Percentiles rank a stretch among this genome's conserved stretches.
These are phyloP conservation scores for Venturia nashicola DNA, from an alignment of 2,329 filamentous ascomycete genomes.

Conservation along the genomic window DNA sequence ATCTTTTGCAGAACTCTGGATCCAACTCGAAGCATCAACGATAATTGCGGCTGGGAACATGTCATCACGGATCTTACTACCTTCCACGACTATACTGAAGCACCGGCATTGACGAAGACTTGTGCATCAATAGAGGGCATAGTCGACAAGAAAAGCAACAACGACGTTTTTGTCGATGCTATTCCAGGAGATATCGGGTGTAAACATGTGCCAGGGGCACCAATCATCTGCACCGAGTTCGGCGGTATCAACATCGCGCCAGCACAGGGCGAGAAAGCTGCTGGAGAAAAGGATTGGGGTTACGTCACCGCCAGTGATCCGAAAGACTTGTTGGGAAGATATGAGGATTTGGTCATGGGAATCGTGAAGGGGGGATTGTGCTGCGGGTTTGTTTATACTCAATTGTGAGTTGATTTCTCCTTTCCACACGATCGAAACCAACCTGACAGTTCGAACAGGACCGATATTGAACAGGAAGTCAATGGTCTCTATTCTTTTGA, in stretches of 20 bases:
- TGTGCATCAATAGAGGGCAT: slow-evolving; percentile 43
- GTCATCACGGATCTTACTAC: slow-evolving; percentile 52
- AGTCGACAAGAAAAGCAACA: slow-evolving; percentile 38
- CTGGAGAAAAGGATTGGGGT: slow-evolving; percentile 47
- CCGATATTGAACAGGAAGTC: slow-evolving; percentile 53
- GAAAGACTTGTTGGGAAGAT: slow-evolving; percentile 44
- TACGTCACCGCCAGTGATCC: slow-evolving; percentile 54
- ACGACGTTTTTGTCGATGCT: slow-evolving; percentile 40
- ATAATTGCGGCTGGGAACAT: slow-evolving; percentile 57
- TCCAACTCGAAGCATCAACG: slow-evolving; percentile 50
- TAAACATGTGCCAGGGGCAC: slow-evolving; percentile 40
- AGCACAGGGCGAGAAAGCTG: slow-evolving; percentile 22
- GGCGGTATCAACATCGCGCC: slow-evolving; percentile 55
- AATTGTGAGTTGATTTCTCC: slow-evolving; percentile 18
- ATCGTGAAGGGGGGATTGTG: slow-evolving; percentile 44
- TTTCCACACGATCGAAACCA: neutral
- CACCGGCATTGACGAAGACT: slow-evolving; percentile 39
- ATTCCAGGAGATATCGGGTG: slow-evolving; percentile 24
- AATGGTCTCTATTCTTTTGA: slow-evolving; percentile 56
- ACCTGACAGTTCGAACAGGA: slow-evolving; percentile 11
- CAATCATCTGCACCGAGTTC: slow-evolving; percentile 55
- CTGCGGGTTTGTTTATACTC: slow-evolving; percentile 55
- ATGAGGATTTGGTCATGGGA: slow-evolving; percentile 46
- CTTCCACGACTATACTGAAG: slow-evolving; percentile 57
- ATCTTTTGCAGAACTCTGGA: slow-evolving; percentile 43